A percentile compares a stretch with the other conserved stretches of the same genome.
Evolutionary conservation across 306 rosid species (phyloP).

Genomic region (Abrus pulchellus): DNA sequence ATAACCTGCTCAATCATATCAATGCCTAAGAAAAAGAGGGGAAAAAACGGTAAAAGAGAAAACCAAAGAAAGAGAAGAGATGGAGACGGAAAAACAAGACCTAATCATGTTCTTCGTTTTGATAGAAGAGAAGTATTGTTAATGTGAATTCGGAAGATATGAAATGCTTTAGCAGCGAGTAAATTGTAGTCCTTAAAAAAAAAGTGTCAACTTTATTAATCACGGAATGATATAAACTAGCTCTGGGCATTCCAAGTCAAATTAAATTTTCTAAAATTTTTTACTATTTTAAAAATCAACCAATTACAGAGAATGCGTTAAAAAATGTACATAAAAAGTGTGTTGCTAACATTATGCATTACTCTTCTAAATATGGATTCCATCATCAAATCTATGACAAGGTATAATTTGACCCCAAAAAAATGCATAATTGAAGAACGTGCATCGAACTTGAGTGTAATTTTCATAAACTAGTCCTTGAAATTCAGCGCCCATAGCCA

Average conservation of each 20-base stretch:
- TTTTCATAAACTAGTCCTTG: not conserved
- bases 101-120: not conserved
- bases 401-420: not conserved
- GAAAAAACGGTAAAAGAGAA: not conserved
- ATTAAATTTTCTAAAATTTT: no score
- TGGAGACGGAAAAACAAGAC: not conserved
- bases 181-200: not conserved
- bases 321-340: no score
- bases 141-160: not conserved
- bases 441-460: not conserved
- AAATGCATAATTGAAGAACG: not conserved
- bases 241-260: no score
- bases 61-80: not conserved
- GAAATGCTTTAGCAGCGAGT: not conserved
- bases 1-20: constrained; percentile 61
- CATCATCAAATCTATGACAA: not conserved
- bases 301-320: no score
- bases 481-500: not conserved
- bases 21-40: constrained; percentile 18
- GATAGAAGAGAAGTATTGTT: not conserved
- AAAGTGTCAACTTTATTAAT: not conserved
- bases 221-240: not conserved
- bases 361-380: not conserved
- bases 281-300: no score
- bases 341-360: no score